phyloP scores from a whole-genome alignment of 2,329 filamentous ascomycete genomes.

The Paracoccidioides brasiliensis region DNA sequence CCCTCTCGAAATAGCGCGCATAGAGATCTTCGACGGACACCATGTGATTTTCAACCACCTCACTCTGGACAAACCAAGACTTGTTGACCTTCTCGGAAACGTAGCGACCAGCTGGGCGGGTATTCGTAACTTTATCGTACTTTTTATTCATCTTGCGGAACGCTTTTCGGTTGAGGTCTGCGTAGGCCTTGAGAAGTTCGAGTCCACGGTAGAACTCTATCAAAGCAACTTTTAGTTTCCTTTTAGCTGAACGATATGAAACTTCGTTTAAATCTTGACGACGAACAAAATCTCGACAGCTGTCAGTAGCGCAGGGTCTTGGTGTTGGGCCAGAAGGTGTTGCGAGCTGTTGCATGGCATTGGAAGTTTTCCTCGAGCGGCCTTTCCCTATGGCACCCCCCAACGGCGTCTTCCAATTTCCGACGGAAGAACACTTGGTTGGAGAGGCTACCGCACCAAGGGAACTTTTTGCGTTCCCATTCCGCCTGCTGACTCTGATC shows the following conservation, averaged over 20 bases:
- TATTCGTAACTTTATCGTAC: constrained; percentile 81
- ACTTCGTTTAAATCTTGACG: constrained; percentile 46
- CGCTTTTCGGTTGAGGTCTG: constrained; percentile 76
- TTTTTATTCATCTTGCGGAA: constrained; percentile 99
- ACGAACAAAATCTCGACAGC: constrained; percentile 38
- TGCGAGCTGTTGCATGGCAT: constrained; percentile 33
- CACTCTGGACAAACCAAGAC: constrained; percentile 82
- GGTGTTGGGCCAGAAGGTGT: constrained; percentile 28
- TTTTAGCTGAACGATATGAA: constrained; percentile 74
- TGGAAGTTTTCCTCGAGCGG: constrained; percentile 41
- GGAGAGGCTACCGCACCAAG: background rate
- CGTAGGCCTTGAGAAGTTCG: constrained; percentile 84
- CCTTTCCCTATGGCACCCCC: constrained; percentile 32
- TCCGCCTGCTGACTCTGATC: constrained; percentile 40
- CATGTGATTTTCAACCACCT: constrained; percentile 68
- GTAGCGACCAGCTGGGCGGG: constrained; percentile 63
- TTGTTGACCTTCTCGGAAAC: constrained; percentile 86
- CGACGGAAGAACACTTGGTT: constrained; percentile 15
- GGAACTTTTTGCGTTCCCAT: constrained; percentile 11
- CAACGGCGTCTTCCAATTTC: constrained; percentile 28
- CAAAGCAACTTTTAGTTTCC: constrained; percentile 78
- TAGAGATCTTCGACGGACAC: constrained; percentile 80
- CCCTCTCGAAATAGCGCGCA: constrained; percentile 83
- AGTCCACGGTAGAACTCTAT: constrained; percentile 89
- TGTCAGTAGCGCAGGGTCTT: constrained; percentile 18